Evolutionary conservation across 1,284 basidiomycete genomes (phyloP), one percentile per base, ranked within the genome.

Genomic region (Taiwanofungus camphoratus): DNA sequence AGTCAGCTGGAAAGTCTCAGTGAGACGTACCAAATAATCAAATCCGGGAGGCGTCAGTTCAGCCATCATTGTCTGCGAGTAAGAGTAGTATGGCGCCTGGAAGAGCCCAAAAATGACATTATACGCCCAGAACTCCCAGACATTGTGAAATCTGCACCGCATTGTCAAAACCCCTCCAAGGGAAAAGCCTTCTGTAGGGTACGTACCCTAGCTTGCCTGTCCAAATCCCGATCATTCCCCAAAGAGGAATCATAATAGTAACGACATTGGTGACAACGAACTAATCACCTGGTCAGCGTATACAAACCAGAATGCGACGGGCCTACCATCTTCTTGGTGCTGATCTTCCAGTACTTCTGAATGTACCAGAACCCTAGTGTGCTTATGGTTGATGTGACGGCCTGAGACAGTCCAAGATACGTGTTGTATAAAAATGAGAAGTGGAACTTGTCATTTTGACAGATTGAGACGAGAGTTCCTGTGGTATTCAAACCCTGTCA

Each of bases 151-250:
- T 0, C 82, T 83, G 39, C 19, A 20, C 3, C n/a, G n/a, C n/a
- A n/a, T n/a, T n/a, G n/a, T n/a, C n/a, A n/a, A n/a, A n/a, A n/a
- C n/a, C n/a, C n/a, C n/a, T n/a, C n/a, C n/a, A n/a, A n/a, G n/a
- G n/a, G n/a, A n/a, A n/a, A n/a, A n/a, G n/a, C n/a, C n/a, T n/a
- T n/a, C n/a, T n/a, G n/a, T n/a, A n/a, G 50, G 6, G 13, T 37
- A 55, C 69, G 15, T 45, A 82, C 75, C 90, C 90, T 41, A 92
- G 65, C 42, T 71, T 80, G 6, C 66, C 54, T 0, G 88, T 91
- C 77, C 87, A 91, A 46, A 92, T 82, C 1, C 89, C 89, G 38
- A 92, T 72, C 78, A 89, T 85, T 15, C 89, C 90, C 89, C 90
- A 92, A 2, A 88, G 67, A 0, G 87, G 86, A 37, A 92, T 87